phyloP scores from a whole-genome alignment of 768 basidiomycete species.

The Phylloporus rhodoxanthus region DNA sequence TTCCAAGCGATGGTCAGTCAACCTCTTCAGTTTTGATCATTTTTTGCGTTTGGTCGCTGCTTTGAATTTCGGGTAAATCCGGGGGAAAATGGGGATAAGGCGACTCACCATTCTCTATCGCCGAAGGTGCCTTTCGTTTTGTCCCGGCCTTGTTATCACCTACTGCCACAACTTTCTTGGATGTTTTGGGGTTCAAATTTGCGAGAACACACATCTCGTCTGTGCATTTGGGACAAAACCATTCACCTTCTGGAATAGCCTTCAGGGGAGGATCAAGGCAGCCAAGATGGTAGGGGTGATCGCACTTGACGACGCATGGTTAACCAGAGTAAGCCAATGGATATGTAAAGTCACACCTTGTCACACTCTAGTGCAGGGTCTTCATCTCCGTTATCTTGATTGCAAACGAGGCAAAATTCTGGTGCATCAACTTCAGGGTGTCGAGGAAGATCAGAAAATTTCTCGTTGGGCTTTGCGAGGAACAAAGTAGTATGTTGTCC shows the following conservation, averaged over 20 bases:
- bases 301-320: constrained; percentile 53
- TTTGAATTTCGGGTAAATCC: background rate
- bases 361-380: constrained; percentile 83
- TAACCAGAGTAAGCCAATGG: background rate
- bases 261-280: constrained; percentile 77
- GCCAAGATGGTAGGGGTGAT: constrained; percentile 77
- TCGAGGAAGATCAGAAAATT: constrained; percentile 70
- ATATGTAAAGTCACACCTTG: constrained; percentile 47
- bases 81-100: background rate
- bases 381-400: constrained; percentile 63
- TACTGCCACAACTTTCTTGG: constrained; percentile 17
- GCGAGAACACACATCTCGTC: constrained; percentile 48
- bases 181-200: constrained; percentile 8
- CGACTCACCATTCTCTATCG: constrained; percentile 35
- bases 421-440: constrained; percentile 76
- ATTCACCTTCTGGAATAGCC: constrained; percentile 80
- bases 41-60: constrained; percentile 38
- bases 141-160: constrained; percentile 24
- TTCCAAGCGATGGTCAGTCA: background rate
- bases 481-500: constrained; percentile 85
- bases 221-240: constrained; percentile 81
- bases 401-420: constrained; percentile 66
- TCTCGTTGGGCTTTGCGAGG: constrained; percentile 69
- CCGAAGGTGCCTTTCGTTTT: constrained; percentile 44
- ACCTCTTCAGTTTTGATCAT: constrained; percentile 10